Base-by-base conservation (phyloP, 2,329 filamentous ascomycete genomes). In the Lachnellula cervina region DNA sequence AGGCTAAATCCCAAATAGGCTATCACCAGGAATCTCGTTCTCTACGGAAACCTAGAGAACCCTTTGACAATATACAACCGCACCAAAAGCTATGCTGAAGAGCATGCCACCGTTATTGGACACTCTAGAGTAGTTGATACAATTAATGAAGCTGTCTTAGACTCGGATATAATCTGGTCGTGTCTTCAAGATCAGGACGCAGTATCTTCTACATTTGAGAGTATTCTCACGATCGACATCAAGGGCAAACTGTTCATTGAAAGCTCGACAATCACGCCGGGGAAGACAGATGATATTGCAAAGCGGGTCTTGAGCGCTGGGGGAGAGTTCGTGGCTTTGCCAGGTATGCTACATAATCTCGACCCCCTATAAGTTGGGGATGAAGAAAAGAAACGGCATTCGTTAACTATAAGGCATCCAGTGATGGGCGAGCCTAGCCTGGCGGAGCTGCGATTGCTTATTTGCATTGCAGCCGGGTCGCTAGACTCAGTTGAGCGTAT, bases 361-460 rank as follows among this genome's bases (percentile, higher is more conserved):
- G n/a, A n/a, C n/a, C n/a, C n/a, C n/a, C n/a, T n/a, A n/a, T n/a
- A n/a, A n/a, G n/a, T n/a, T n/a, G n/a, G n/a, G n/a, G n/a, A n/a
- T n/a, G n/a, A n/a, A n/a, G n/a, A n/a, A n/a, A n/a, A n/a, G n/a
- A n/a, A n/a, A n/a, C n/a, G n/a, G n/a, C n/a, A n/a, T n/a, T n/a
- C n/a, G n/a, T n/a, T n/a, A n/a, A n/a, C n/a, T n/a, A n/a, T n/a
- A n/a, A n/a, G n/a, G n/a, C n/a, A n/a, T n/a, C n/a, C n/a, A 54
- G 52, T 54, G 25, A 40, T 54, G 17, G 52, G 52, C 9, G 52
- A 54, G n/a, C 52, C 52, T 32, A 46, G 42, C 28, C 16, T 54
- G 23, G 52, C 52, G 13, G 23, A 42, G 14, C 5, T 11, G 23
- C 32, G 21, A 1, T 25, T 28, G 35, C 37, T 54, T 3, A n/a